These are phyloP conservation scores for Xylaria acuta DNA, from an alignment of 495 filamentous ascomycete species.

Conservation along the genomic window DNA sequence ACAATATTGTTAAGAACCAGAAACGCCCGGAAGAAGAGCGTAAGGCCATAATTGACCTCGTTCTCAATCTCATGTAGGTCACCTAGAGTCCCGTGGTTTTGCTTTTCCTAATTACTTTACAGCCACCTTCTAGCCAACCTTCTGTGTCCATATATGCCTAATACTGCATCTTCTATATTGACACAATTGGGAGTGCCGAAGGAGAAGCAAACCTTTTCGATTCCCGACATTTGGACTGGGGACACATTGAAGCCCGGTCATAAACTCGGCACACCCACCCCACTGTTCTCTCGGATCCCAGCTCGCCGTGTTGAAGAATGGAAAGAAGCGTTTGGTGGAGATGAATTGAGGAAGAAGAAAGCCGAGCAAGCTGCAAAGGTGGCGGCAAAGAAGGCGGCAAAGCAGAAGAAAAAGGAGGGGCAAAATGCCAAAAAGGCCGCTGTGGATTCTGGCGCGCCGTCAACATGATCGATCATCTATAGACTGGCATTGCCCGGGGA, in stretches of 20 bases:
- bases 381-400: constrained; percentile 58
- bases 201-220: constrained; percentile 86
- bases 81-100: neutral
- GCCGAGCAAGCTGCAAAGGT: constrained; percentile 65
- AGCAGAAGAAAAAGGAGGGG: constrained; percentile 58
- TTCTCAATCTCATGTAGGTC: constrained; percentile 18
- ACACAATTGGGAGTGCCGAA: constrained; percentile 19
- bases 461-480: neutral
- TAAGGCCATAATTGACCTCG: neutral
- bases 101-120: neutral
- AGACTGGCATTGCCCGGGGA: neutral
- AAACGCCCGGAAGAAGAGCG: neutral
- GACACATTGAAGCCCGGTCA: constrained; percentile 70
- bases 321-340: constrained; percentile 73
- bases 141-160: constrained; percentile 20
- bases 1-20: too few species aligned
- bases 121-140: constrained; percentile 24
- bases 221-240: constrained; percentile 67
- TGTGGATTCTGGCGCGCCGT: neutral
- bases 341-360: constrained; percentile 22
- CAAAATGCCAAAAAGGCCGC: constrained; percentile 37
- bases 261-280: constrained; percentile 78
- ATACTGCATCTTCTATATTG: constrained; percentile 21
- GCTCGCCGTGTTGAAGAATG: constrained; percentile 83
- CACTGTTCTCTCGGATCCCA: constrained; percentile 85